Conservation (phyloP, 2,329 filamentous ascomycete species). For the Scedosporium minutisporum region DNA sequence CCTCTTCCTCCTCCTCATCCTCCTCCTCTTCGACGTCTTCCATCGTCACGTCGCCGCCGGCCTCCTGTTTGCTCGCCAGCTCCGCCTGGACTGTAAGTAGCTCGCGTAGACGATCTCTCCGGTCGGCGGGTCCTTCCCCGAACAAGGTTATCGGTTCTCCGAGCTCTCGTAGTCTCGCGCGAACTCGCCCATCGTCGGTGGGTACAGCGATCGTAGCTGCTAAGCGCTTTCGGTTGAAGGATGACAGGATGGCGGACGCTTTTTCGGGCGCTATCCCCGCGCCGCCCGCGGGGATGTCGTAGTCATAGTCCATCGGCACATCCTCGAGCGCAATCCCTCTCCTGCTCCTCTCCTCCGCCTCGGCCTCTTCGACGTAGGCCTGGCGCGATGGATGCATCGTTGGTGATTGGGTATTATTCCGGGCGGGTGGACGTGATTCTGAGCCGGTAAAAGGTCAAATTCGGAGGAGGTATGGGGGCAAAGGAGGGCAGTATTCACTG, state of each 20-base stretch:
- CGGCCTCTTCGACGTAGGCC: constrained; percentile 84
- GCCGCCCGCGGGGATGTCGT: constrained; percentile 59
- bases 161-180: constrained; percentile 68
- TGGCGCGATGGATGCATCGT: constrained; percentile 82
- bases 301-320: constrained; percentile 64
- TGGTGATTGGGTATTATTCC: neutral
- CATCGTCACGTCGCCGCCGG: constrained; percentile 49
- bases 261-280: constrained; percentile 67
- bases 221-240: constrained; percentile 85
- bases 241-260: constrained; percentile 73
- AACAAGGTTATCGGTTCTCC: constrained; percentile 94
- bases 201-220: constrained; percentile 85
- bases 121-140: constrained; percentile 76
- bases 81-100: constrained; percentile 67
- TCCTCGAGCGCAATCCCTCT: constrained; percentile 37
- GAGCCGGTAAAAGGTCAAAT: neutral
- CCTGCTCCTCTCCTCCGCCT: constrained; percentile 29
- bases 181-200: constrained; percentile 84
- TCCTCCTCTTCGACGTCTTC: constrained; percentile 41
- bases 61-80: constrained; percentile 20
- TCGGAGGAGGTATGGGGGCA: neutral
- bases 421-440: neutral
- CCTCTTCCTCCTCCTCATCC: constrained; percentile 52
- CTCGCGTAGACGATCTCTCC: constrained; percentile 77
- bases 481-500: no score